Evolutionary conservation across 768 basidiomycete species (phyloP).

Genomic region (Tephrocybe sp.): DNA sequence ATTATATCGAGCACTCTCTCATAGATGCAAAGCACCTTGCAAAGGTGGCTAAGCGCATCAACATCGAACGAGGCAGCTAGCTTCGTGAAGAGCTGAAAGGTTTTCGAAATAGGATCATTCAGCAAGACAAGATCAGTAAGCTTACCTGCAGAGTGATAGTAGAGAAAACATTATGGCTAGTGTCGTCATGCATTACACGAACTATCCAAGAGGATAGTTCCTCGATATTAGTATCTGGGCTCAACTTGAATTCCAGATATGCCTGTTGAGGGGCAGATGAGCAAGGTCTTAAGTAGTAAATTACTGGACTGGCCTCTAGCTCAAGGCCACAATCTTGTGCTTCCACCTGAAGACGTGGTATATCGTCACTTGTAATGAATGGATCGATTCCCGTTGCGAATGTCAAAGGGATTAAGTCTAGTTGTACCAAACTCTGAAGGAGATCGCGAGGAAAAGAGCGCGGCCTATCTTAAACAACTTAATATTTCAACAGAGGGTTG

Average conservation of each 20-base stretch:
- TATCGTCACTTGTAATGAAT: constrained; percentile 43
- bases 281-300: constrained; percentile 5
- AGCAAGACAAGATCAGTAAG: neutral
- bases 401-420: constrained; percentile 52
- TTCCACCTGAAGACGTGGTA: constrained; percentile 51
- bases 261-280: constrained; percentile 28
- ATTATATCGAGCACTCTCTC: constrained; percentile 65
- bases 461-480: constrained; percentile 1
- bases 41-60: constrained; percentile 69
- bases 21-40: constrained; percentile 58
- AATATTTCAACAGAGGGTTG: neutral
- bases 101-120: neutral
- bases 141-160: constrained; percentile 55
- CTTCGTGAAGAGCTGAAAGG: constrained; percentile 53
- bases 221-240: constrained; percentile 40
- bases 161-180: constrained; percentile 57
- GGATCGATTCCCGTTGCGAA: constrained; percentile 53
- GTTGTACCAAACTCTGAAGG: constrained; percentile 50
- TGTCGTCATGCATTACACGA: constrained; percentile 53
- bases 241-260: constrained; percentile 58
- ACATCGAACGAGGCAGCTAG: constrained; percentile 55
- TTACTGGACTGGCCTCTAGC: constrained; percentile 46
- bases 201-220: constrained; percentile 38
- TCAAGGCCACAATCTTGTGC: constrained; percentile 59
- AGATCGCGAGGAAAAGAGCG: constrained; percentile 45